These are phyloP conservation scores for Lipomyces mesembrius DNA, from an alignment of 805 yeast genomes.

Conservation along the genomic window DNA sequence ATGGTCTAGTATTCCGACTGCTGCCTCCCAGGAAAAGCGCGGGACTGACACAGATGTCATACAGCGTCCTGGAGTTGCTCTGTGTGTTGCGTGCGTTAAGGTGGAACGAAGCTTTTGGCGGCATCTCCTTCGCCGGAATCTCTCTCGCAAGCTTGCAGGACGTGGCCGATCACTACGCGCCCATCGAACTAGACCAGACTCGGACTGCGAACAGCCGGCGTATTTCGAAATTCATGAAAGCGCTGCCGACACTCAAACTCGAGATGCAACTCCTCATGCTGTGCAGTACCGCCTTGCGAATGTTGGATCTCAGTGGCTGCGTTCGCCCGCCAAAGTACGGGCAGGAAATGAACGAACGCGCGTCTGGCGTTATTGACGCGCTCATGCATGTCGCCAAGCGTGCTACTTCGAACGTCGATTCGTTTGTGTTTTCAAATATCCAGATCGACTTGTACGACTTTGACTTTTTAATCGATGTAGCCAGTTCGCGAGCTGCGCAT, in stretches of 20 bases:
- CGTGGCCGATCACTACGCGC: slow-evolving; percentile 31
- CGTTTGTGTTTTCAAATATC: slow-evolving; percentile 35
- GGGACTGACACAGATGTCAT: slow-evolving; percentile 5
- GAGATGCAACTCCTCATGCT: slow-evolving; percentile 37
- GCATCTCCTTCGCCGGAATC: slow-evolving; percentile 36
- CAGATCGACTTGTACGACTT: slow-evolving; percentile 31
- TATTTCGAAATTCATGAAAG: slow-evolving; percentile 32
- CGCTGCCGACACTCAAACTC: slow-evolving; percentile 29
- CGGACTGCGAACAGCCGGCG: slow-evolving; percentile 36
- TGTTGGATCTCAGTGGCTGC: slow-evolving; percentile 31
- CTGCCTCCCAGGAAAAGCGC: slow-evolving; percentile 26
- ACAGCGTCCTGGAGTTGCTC: slow-evolving; percentile 35
- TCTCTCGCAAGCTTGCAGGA: slow-evolving; percentile 26
- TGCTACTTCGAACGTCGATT: slow-evolving; percentile 34
- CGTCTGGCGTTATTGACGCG: slow-evolving; percentile 35
- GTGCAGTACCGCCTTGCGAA: slow-evolving; percentile 33
- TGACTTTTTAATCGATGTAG: slow-evolving; percentile 35
- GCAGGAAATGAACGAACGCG: slow-evolving; percentile 15
- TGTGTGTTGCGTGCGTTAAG: slow-evolving; percentile 38
- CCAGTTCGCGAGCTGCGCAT: slow-evolving; percentile 32
- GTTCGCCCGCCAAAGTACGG: slow-evolving; percentile 15
- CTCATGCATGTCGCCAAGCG: slow-evolving; percentile 35
- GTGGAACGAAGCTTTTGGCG: slow-evolving; percentile 39
- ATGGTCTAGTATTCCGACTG: slow-evolving; percentile 33
- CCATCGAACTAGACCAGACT: slow-evolving; percentile 35